Evolutionary conservation across 2,329 filamentous ascomycete genomes (phyloP).

Genomic region (Coniochaeta ligniaria): DNA sequence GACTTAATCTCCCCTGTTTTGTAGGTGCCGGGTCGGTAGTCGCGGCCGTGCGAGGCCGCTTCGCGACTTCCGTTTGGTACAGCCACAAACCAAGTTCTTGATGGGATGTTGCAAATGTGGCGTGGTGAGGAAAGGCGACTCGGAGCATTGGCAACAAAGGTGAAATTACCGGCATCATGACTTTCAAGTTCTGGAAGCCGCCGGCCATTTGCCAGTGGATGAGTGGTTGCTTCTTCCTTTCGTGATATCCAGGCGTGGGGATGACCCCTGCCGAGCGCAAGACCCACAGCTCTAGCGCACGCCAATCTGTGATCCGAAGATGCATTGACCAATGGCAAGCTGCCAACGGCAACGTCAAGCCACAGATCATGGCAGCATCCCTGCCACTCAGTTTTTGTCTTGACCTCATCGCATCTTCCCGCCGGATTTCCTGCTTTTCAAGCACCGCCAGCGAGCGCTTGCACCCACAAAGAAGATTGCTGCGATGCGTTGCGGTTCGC

Average conservation of each 20-base stretch:
- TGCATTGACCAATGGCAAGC: conserved; percentile 13
- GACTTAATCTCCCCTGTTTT: neutral
- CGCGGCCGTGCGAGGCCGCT: neutral
- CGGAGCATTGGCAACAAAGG: neutral
- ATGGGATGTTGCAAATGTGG: neutral
- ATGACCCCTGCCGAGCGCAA: neutral
- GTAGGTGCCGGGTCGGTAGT: neutral
- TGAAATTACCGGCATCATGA: neutral
- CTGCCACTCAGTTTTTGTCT: neutral
- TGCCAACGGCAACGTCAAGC: conserved; percentile 7
- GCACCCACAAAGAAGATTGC: neutral
- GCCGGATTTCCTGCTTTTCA: neutral
- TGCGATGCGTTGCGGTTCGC: neutral
- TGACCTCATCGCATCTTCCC: conserved; percentile 1
- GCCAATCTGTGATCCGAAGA: conserved; percentile 1
- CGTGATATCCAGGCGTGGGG: neutral
- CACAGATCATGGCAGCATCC: conserved; percentile 4
- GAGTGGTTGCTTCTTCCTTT: neutral
- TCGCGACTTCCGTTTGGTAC: neutral
- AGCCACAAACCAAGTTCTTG: neutral
- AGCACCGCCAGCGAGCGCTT: neutral
- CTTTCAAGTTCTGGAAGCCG: neutral
- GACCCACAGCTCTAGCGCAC: neutral
- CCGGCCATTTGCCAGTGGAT: neutral
- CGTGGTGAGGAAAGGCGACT: neutral